Evolutionary conservation across 1,139 yeast species (phyloP), one percentile per base, ranked within the genome.

Genomic region (Blastobotrys raffinosifermentans): DNA sequence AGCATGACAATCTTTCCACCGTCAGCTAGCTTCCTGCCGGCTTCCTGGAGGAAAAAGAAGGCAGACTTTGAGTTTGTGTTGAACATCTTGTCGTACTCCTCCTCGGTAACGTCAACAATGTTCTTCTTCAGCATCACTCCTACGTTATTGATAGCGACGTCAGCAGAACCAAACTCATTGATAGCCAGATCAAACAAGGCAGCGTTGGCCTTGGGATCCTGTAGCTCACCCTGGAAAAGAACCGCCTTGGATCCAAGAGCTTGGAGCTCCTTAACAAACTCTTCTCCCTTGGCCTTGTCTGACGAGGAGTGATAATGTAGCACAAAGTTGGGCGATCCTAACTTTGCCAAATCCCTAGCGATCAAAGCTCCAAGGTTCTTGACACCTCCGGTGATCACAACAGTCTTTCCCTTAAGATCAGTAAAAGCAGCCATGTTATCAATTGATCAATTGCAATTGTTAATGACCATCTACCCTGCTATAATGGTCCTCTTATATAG

Each of bases 111-210:
- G 9, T 75, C 76, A 32, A 57, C 61, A 40, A 76, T 52, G 35
- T 77, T 73, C 52, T 78, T 78, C 66, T 78, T 77, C 57, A 79
- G 63, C 22, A 79, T 84, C 66, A 61, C 72, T 37, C 85, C 85
- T 25, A 77, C 78, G 46, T 75, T 77, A 62, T 77, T 77, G 47
- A 78, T 66, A 19, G 84, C 85, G 55, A 75, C 68, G 49, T 79
- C 82, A 47, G 75, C 63, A n/a, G 58, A 49, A 17, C 74, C 74
- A 40, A 72, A 66, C 31, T 59, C 53, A 32, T 60, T 54, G 31
- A 68, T 66, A 10, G 74, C 72, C 4, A 49, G 55, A 15, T 57
- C 61, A 51, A 77, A 78, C 40, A 78, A 58, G 22, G 60, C 57
- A 19, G 60, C 55, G 32, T 69, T 60, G 14, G 69, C 74, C 1